A percentile compares a stretch with the other conserved stretches of the same genome.
Conservation (phyloP, 352 stramenopile genomes). For the Globisporangium solare region DNA sequence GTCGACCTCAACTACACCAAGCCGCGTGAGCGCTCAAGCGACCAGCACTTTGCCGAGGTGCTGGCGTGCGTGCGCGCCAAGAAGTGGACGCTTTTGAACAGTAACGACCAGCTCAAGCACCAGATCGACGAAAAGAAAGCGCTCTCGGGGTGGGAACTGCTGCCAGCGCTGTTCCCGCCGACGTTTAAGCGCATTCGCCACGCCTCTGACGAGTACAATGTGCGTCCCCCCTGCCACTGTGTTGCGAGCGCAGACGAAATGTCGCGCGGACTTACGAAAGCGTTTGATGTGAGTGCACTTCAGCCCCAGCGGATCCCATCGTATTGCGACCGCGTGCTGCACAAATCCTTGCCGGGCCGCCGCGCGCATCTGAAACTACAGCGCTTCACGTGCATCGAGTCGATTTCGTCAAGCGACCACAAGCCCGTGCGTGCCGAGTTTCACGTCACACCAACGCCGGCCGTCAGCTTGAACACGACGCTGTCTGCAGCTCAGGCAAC, state of each 20-base stretch:
- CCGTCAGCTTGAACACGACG: slow-evolving; percentile 18
- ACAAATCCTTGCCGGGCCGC: slow-evolving; percentile 72
- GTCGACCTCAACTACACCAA: slow-evolving; percentile 66
- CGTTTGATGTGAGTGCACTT: neutral
- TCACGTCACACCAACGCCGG: slow-evolving; percentile 30
- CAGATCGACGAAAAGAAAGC: slow-evolving; percentile 54
- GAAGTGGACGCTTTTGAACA: slow-evolving; percentile 59
- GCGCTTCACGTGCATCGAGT: slow-evolving; percentile 52
- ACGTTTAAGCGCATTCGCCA: slow-evolving; percentile 83
- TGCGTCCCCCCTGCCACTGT: slow-evolving; percentile 6
- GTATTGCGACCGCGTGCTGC: slow-evolving; percentile 80
- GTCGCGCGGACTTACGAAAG: too few relatives aligned
- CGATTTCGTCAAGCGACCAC: slow-evolving; percentile 79
- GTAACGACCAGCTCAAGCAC: slow-evolving; percentile 74
- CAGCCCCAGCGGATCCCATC: slow-evolving; percentile 74
- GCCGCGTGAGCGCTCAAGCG: slow-evolving; percentile 36
- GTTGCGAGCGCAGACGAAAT: too few relatives aligned
- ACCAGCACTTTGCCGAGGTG: slow-evolving; percentile 68
- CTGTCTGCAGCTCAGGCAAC: slow-evolving; percentile 27
- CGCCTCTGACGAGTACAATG: slow-evolving; percentile 36
- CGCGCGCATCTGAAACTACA: slow-evolving; percentile 46
- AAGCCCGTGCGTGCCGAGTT: slow-evolving; percentile 74
- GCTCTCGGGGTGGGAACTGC: slow-evolving; percentile 62
- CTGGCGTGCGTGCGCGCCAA: slow-evolving; percentile 48
- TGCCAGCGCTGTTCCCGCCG: slow-evolving; percentile 57